phyloP scores from a whole-genome alignment of 2,329 filamentous ascomycete species.

The Lecanoromycetidae sp. region DNA sequence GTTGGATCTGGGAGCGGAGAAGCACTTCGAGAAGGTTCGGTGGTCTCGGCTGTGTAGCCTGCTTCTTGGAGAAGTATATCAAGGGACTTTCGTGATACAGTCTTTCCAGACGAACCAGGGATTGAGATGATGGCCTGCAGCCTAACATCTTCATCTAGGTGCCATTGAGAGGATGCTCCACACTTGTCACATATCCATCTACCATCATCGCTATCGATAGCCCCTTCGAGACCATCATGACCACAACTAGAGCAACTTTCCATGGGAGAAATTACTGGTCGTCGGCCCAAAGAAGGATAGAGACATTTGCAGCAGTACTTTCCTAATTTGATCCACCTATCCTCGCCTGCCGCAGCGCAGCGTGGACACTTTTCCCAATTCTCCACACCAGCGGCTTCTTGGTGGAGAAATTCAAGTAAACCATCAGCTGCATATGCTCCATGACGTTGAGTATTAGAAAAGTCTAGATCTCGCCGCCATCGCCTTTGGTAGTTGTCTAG shows the following conservation, averaged over 20 bases:
- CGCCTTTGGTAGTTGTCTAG: constrained; percentile 12
- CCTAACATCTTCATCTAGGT: background rate
- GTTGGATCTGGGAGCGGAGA: constrained; percentile 4
- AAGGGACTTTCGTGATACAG: constrained; percentile 29
- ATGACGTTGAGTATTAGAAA: background rate
- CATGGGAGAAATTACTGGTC: background rate
- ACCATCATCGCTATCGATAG: no score
- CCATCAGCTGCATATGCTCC: background rate
- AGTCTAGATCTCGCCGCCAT: background rate
- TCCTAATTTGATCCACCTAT: background rate
- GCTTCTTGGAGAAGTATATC: constrained; percentile 33
- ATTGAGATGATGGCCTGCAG: constrained; percentile 18
- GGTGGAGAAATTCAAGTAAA: background rate
- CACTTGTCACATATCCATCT: no score
- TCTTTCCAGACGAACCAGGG: constrained; percentile 21
- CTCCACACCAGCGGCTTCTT: background rate
- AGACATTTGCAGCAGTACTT: background rate
- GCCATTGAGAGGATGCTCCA: background rate
- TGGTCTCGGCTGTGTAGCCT: constrained; percentile 27
- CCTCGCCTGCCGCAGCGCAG: constrained; percentile 3
- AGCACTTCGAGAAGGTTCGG: background rate
- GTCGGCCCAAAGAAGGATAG: background rate
- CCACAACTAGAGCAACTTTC: no score
- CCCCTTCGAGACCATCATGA: no score
- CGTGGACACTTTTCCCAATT: background rate